Conservation (phyloP, 768 basidiomycete genomes). For the Mrakia blollopis region DNA sequence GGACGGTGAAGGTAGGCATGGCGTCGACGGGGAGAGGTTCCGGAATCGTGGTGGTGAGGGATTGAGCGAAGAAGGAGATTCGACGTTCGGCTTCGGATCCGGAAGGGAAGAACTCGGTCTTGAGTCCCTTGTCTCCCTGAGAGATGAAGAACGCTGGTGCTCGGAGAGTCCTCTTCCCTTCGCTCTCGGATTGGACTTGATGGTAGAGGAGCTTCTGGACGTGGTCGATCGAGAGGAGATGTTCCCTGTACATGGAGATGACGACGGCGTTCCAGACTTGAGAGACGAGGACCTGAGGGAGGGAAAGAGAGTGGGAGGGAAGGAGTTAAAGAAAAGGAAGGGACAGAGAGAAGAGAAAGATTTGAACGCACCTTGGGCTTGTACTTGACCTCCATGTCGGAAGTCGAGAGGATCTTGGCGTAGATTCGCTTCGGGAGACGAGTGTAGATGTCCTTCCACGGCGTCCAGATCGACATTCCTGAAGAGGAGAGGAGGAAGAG, state of each 20-base stretch:
- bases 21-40: conserved; percentile 92
- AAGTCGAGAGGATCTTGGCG: conserved; percentile 85
- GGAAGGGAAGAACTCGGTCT: conserved; percentile 84
- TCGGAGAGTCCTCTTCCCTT: conserved; percentile 82
- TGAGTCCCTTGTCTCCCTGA: conserved; percentile 79
- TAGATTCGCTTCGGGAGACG: conserved; percentile 95
- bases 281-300: conserved; percentile 77
- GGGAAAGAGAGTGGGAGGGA: conserved; percentile 3
- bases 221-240: conserved; percentile 95
- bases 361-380: conserved; percentile 80
- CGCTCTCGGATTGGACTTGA: conserved; percentile 84
- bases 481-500: background rate
- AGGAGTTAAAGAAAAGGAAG: conserved; percentile 1
- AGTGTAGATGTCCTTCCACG: conserved; percentile 96
- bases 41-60: conserved; percentile 89
- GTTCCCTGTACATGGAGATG: conserved; percentile 99
- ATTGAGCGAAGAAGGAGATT: conserved; percentile 98
- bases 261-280: conserved; percentile 99
- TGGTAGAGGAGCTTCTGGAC: conserved; percentile 97
- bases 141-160: conserved; percentile 98
- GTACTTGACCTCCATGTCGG: conserved; percentile 96
- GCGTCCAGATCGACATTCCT: conserved; percentile 84
- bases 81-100: conserved; percentile 94
- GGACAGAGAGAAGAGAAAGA: background rate
- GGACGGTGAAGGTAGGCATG: conserved; percentile 99